Evolutionary conservation across 495 filamentous ascomycete genomes (phyloP).

Genomic region (Penicillium ochrochloron): DNA sequence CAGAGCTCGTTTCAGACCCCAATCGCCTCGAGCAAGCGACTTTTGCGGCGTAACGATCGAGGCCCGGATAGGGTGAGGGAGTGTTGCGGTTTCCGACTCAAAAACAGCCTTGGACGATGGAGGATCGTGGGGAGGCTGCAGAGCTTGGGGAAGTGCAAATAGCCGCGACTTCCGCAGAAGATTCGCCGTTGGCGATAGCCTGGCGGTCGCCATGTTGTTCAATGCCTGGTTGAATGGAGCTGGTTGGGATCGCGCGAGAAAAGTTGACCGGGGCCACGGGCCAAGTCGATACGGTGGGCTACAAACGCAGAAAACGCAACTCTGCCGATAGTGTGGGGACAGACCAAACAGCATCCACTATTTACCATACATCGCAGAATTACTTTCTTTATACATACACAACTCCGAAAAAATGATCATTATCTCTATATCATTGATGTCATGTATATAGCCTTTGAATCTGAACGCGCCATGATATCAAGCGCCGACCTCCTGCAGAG

Average conservation of each 20-base stretch:
- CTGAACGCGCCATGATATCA: slow-evolving; percentile 14
- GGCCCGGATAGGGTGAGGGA: slow-evolving; percentile 79
- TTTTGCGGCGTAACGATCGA: slow-evolving; percentile 78
- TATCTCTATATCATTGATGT: background rate
- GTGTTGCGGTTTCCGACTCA: slow-evolving; percentile 69
- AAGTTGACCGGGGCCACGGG: slow-evolving; percentile 40
- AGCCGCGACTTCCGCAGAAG: slow-evolving; percentile 67
- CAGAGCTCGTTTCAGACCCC: slow-evolving; percentile 89
- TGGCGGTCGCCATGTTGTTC: slow-evolving; percentile 53
- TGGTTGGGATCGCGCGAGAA: slow-evolving; percentile 37
- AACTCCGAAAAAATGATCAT: background rate
- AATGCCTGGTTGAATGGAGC: slow-evolving; percentile 29
- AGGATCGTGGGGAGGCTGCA: slow-evolving; percentile 51
- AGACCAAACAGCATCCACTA: background rate
- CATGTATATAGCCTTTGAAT: background rate
- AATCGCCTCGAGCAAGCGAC: slow-evolving; percentile 82
- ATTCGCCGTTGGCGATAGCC: slow-evolving; percentile 64
- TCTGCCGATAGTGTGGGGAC: background rate
- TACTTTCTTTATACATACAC: background rate
- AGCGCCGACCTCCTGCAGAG: slow-evolving; percentile 53
- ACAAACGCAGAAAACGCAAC: slow-evolving; percentile 24
- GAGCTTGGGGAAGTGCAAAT: slow-evolving; percentile 64
- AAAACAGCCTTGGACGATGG: slow-evolving; percentile 45
- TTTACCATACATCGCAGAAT: background rate
- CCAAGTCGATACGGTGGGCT: slow-evolving; percentile 22